Evolutionary conservation across 305 asterid genomes (phyloP), one percentile per base, ranked within the genome.

Genomic region (Fraxinus greggii): DNA sequence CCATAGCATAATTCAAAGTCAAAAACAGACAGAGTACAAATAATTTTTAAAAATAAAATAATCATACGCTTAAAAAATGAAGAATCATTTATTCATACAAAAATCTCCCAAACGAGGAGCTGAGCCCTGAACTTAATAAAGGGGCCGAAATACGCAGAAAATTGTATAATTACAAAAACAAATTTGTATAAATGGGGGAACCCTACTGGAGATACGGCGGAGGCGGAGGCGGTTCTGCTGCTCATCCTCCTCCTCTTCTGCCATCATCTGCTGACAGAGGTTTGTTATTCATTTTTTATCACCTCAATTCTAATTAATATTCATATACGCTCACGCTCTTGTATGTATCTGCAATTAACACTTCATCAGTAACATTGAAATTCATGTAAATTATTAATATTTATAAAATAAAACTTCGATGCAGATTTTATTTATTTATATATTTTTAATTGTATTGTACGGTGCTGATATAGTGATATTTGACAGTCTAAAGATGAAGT

Each of bases 111-210:
- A 51, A 51, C 63, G 1, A 51, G 63, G 63, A 1, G 23, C 63
- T 51, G 63, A 63, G 72, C 31, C 23, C 72, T 24, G 17, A 63
- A 63, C 28, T 63, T 23, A 2, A 23, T 61, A 7, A 8, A 23
- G 13, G 74, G 36, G 4, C 1, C 21, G 35, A 10, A 78, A 23
- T 7, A 61, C 74, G 74, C 33, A 77, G 19, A 19, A 36, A 13
- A 21, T 8, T 26, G 9, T 21, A 29, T 7, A 10, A 76, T 67
- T 48, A 17, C 42, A 35, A 26, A 28, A 12, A 29, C 38, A 80
- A 29, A 4, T 2, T 76, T 76, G n/a, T n/a, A n/a, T n/a, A 67
- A 21, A 89, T 91, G 92, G 92, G 72, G 73, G 94, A 91, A 84
- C 89, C 89, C 29, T 89, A 88, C 33, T 67, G 91, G 90, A 86